Conservation (phyloP, 2,329 filamentous ascomycete species). For the Hymenoscyphus albidus region DNA sequence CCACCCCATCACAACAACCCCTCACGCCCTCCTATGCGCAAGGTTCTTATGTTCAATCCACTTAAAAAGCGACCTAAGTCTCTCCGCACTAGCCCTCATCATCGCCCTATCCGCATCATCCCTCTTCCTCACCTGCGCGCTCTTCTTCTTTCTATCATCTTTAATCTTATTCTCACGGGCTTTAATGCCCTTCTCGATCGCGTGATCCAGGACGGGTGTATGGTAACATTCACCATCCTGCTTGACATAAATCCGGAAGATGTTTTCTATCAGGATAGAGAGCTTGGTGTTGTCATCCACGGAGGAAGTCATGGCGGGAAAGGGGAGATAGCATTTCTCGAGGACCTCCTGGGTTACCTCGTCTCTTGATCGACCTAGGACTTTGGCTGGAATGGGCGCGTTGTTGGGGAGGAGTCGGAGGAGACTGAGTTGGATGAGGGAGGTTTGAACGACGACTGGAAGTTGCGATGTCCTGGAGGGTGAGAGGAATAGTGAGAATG, state of each 20-base stretch:
- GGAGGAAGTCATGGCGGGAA: constrained; percentile 44
- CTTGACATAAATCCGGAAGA: constrained; percentile 45
- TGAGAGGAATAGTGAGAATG: constrained; percentile 42
- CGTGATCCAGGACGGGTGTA: constrained; percentile 37
- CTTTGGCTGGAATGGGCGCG: constrained; percentile 38
- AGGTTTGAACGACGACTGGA: constrained; percentile 38
- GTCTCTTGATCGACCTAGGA: constrained; percentile 32
- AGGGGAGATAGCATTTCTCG: constrained; percentile 51
- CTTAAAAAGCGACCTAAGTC: constrained; percentile 29
- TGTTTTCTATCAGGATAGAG: constrained; percentile 50
- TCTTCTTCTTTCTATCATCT: constrained; percentile 38
- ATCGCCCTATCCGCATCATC: constrained; percentile 25
- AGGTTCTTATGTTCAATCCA: not conserved
- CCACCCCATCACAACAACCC: not conserved
- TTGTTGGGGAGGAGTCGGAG: constrained; percentile 41
- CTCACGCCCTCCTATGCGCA: not conserved
- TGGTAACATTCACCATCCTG: constrained; percentile 32
- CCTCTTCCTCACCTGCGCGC: constrained; percentile 31
- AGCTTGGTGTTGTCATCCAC: constrained; percentile 54
- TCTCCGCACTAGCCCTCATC: constrained; percentile 33
- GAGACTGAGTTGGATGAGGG: constrained; percentile 51
- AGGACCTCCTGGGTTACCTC: constrained; percentile 48
- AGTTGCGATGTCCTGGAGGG: constrained; percentile 38
- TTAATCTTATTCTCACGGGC: constrained; percentile 45
- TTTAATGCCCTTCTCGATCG: constrained; percentile 50